Base-by-base conservation (phyloP, 2,329 filamentous ascomycete species). In the Mycosphaerella arachidis region DNA sequence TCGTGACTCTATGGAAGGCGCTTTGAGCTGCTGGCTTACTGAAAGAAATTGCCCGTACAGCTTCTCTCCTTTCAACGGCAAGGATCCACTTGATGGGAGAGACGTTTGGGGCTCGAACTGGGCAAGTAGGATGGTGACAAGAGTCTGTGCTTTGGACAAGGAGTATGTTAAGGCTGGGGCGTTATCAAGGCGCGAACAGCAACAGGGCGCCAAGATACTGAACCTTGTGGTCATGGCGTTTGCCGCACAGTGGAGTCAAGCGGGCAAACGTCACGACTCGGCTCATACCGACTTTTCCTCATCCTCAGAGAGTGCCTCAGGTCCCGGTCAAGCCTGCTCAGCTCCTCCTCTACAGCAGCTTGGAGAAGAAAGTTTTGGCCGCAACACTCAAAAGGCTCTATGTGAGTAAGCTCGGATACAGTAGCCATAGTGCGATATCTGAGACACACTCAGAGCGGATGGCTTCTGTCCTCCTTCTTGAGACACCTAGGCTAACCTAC, bases 31-130 rank as follows among this genome's bases (percentile, higher is more conserved):
- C 43, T 65, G 63, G 63, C 48, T 63, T 35, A 63, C 57, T 1
- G 61, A 65, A 35, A 37, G 61, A 24, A 63, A 63, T 31, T 65
- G 63, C 40, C 63, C 63, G 4, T 65, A 65, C 52, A 58, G 60
- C 18, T 56, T 59, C 43, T 56, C 55, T 13, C 46, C 40, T 1
- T 65, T 65, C 46, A 40, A 61, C 27, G 59, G 58, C 12, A 59
- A 53, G 53, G 50, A 52, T 18, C n/a, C 20, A 18, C 30, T 52
- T 3, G 27, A 33, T 9, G 50, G 50, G 4, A 52, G 24, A 6
- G 59, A 63, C 20, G 60, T 57, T n/a, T 65, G 63, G 63, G 52
- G 63, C n/a, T 58, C 61, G 3, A 53, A 53, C 31, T 65, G 61
- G 61, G 57, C 63, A 12, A 63, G 56, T 46, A 51, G 63, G 6